phyloP scores from a whole-genome alignment of 257 asterid genomes.

The Lithospermum erythrorhizon region DNA sequence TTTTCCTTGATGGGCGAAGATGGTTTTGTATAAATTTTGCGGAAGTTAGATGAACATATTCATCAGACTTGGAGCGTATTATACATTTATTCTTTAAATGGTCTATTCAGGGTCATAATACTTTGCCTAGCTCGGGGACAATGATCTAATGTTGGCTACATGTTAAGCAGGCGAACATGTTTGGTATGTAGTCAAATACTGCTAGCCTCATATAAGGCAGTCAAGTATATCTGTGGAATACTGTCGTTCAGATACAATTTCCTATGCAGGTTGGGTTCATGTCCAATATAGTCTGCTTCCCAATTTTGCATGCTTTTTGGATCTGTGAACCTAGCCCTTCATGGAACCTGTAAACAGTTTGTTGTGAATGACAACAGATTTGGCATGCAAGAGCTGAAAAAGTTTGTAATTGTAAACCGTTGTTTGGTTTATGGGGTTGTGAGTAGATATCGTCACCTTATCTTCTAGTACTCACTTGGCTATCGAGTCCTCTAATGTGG shows the following conservation, averaged over 20 bases:
- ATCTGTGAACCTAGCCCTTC: background rate
- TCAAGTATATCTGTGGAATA: background rate
- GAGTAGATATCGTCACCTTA: background rate
- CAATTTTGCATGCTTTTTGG: background rate
- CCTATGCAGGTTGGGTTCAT: slow-evolving; percentile 1
- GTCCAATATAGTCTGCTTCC: background rate
- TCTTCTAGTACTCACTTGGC: no score
- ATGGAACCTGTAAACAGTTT: background rate
- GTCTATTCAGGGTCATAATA: slow-evolving; percentile 11
- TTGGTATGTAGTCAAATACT: background rate
- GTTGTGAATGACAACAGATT: background rate
- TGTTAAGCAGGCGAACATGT: background rate
- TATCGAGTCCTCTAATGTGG: slow-evolving; percentile 7
- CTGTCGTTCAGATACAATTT: background rate
- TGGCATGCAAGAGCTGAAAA: background rate
- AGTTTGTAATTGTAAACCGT: background rate
- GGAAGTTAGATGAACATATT: slow-evolving; percentile 17
- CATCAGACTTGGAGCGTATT: slow-evolving; percentile 15
- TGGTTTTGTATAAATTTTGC: slow-evolving; percentile 24
- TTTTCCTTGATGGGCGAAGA: slow-evolving; percentile 20
- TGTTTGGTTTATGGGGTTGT: background rate
- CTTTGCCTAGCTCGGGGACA: background rate
- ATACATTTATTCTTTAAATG: slow-evolving; percentile 11
- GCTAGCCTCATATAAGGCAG: background rate
- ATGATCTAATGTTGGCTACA: background rate